These are phyloP conservation scores for Calonectria hawksworthii DNA, from an alignment of 2,329 filamentous ascomycete species.

Conservation along the genomic window DNA sequence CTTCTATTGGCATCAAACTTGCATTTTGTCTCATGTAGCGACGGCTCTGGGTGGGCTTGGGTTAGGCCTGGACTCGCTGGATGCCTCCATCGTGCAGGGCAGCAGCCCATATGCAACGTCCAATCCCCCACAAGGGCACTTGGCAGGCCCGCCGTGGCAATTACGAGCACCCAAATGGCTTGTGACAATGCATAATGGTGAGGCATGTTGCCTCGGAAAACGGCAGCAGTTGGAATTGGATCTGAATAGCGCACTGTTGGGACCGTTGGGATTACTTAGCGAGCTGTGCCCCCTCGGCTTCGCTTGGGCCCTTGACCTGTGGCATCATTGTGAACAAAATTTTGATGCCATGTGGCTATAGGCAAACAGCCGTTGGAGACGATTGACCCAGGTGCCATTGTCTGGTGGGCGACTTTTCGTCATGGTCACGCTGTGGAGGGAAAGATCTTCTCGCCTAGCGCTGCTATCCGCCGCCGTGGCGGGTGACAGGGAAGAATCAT, in stretches of 20 bases:
- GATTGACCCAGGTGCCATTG: constrained; percentile 2
- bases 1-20: neutral
- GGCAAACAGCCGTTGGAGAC: constrained; percentile 9
- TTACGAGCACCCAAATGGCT: neutral
- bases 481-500: constrained; percentile 8
- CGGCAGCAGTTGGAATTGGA: neutral
- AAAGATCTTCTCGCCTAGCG: constrained; percentile 13
- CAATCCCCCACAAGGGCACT: neutral
- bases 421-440: neutral
- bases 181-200: neutral
- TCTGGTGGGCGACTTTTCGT: neutral
- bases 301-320: neutral
- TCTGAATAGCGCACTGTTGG: neutral
- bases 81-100: neutral
- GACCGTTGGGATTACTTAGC: neutral
- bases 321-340: constrained; percentile 3
- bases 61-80: constrained; percentile 7
- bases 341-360: constrained; percentile 20
- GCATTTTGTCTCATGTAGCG: neutral
- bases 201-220: neutral
- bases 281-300: neutral
- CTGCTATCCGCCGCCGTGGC: constrained; percentile 1
- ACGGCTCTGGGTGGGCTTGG: neutral
- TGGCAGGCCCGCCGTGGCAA: constrained; percentile 3
- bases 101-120: neutral